A percentile compares a stretch with the other conserved stretches of the same genome.
These are phyloP conservation scores for Saccharata proteae DNA, from an alignment of 2,329 filamentous ascomycete genomes.

Conservation along the genomic window DNA sequence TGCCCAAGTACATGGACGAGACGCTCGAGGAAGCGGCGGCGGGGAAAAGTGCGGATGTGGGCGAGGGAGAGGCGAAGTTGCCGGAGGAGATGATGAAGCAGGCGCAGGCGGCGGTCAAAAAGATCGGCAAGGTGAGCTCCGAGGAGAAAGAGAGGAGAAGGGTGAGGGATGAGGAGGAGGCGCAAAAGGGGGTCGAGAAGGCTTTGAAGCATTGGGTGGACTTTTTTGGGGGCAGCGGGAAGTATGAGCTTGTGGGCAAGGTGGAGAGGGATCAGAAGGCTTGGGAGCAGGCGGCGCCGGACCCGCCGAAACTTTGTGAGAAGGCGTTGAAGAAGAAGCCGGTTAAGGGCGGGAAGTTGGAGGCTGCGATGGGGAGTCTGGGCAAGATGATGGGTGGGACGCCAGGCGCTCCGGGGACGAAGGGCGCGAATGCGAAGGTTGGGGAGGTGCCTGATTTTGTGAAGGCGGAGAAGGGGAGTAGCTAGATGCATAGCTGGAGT, in stretches of 20 bases:
- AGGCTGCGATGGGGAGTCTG: slow-evolving; percentile 7
- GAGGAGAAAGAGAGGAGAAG: slow-evolving; percentile 12
- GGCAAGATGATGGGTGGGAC: slow-evolving; percentile 2
- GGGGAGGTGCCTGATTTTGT: slow-evolving; percentile 4
- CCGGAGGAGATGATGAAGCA: slow-evolving; percentile 5
- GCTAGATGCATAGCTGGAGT: slow-evolving; percentile 1
- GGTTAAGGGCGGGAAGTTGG: slow-evolving; percentile 17
- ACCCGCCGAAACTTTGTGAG: slow-evolving; percentile 11
- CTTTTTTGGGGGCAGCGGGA: slow-evolving; percentile 14
- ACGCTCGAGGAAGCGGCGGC: slow-evolving; percentile 11
- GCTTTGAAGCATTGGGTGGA: slow-evolving; percentile 3
- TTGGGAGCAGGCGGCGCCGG: slow-evolving; percentile 5
- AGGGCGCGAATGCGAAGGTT: too few relatives aligned
- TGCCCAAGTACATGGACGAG: slow-evolving; percentile 17
- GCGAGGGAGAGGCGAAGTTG: slow-evolving; percentile 1
- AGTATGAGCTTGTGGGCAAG: slow-evolving; percentile 15
- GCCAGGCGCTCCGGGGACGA: not conserved
- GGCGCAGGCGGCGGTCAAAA: not conserved
- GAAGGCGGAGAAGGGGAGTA: slow-evolving; percentile 1
- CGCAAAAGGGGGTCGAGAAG: not conserved
- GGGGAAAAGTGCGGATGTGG: slow-evolving; percentile 10
- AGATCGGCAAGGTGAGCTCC: slow-evolving; percentile 11
- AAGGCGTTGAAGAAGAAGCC: slow-evolving; percentile 18
- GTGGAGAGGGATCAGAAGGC: slow-evolving; percentile 12
- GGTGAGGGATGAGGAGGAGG: slow-evolving; percentile 12